Evolutionary conservation across 352 stramenopile species (phyloP).

Genomic region (Globisporangium emineosum): DNA sequence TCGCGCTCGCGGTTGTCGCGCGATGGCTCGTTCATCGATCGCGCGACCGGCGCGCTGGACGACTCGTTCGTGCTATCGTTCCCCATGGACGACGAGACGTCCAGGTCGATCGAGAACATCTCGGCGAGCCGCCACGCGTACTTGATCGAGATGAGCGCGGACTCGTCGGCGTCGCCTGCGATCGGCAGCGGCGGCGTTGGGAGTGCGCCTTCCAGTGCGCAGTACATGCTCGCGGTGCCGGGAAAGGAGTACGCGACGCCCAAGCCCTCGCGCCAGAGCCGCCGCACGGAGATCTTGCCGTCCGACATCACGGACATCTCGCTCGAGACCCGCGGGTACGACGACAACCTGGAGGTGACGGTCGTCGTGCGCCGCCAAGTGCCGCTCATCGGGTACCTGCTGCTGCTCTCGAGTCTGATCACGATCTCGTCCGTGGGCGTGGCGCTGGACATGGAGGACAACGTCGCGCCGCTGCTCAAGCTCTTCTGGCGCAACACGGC

Average conservation of each 20-base stretch:
- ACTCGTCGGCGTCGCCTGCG: constrained; percentile 42
- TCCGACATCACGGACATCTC: constrained; percentile 74
- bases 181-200: constrained; percentile 5
- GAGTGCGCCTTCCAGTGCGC: constrained; percentile 18
- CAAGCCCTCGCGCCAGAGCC: constrained; percentile 17
- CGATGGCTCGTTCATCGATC: constrained; percentile 35
- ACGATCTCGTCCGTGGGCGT: constrained; percentile 77
- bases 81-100: constrained; percentile 63
- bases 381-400: constrained; percentile 64
- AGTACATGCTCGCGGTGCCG: constrained; percentile 74
- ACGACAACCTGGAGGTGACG: constrained; percentile 69
- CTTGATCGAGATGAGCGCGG: constrained; percentile 72
- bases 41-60: constrained; percentile 21
- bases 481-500: constrained; percentile 83
- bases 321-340: constrained; percentile 60
- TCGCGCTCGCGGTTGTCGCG: constrained; percentile 43
- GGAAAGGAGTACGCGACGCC: constrained; percentile 34
- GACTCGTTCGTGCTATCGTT: constrained; percentile 78
- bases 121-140: constrained; percentile 63
- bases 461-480: constrained; percentile 70
- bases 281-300: constrained; percentile 39
- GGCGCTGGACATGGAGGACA: constrained; percentile 61
- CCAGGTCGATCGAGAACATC: constrained; percentile 47
- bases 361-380: constrained; percentile 66
- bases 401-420: constrained; percentile 66